Conservation (phyloP, 2,329 filamentous ascomycete genomes). For the Trichoderma sp. region DNA sequence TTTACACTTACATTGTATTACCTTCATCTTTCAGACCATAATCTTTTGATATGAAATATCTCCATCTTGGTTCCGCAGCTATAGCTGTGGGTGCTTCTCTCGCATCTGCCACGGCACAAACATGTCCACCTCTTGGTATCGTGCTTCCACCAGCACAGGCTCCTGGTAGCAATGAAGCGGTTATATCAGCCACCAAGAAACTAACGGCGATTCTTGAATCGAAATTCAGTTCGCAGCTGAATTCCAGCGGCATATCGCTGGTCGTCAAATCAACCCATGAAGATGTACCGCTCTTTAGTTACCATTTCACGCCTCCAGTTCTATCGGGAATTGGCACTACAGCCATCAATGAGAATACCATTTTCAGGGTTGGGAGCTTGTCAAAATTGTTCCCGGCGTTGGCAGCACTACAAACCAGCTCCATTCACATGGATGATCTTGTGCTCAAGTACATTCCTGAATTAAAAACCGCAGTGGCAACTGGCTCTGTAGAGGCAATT, state of each 20-base stretch:
- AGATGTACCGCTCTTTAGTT: background rate
- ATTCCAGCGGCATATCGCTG: background rate
- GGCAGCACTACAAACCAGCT: conserved; percentile 32
- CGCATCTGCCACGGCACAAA: background rate
- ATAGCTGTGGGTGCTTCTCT: background rate
- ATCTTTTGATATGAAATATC: background rate
- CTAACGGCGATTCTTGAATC: background rate
- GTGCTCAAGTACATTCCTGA: background rate
- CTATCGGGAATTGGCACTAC: conserved; percentile 27
- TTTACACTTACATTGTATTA: background rate
- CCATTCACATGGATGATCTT: conserved; percentile 16
- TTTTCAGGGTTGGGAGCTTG: conserved; percentile 39
- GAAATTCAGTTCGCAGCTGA: background rate
- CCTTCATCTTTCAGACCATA: background rate
- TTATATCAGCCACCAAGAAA: background rate
- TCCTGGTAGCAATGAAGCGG: background rate
- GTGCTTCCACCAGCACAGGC: background rate
- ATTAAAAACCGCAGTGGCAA: background rate
- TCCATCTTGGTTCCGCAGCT: background rate
- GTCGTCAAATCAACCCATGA: background rate
- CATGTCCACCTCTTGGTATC: background rate
- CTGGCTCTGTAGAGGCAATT: conserved; percentile 32
- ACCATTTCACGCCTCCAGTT: background rate
- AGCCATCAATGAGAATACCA: conserved; percentile 35
- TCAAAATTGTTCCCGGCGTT: conserved; percentile 40